Conservation (phyloP, 768 basidiomycete genomes). For the Mycena vitilis region DNA sequence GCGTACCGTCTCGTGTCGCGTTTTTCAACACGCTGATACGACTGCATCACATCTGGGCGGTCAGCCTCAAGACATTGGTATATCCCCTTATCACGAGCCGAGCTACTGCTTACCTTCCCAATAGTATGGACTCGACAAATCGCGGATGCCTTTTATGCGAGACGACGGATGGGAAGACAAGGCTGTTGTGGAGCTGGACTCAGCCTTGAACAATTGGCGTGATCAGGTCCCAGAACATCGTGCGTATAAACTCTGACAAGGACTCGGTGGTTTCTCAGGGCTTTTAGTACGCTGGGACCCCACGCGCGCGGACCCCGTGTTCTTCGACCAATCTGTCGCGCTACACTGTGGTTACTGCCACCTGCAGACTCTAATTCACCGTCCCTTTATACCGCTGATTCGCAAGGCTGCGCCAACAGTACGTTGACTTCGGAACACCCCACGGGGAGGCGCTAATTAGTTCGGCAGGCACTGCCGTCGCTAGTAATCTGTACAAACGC, state of each 20-base stretch:
- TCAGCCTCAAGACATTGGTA: conserved; percentile 68
- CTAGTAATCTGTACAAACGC: conserved; percentile 87
- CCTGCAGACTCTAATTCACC: conserved; percentile 80
- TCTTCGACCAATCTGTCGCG: conserved; percentile 68
- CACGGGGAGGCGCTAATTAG: neutral
- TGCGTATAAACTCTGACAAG: conserved; percentile 52
- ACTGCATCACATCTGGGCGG: conserved; percentile 69
- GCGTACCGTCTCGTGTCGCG: conserved; percentile 62
- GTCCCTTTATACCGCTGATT: conserved; percentile 81
- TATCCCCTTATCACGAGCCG: neutral
- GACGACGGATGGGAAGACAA: conserved; percentile 69
- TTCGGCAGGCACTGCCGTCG: conserved; percentile 1
- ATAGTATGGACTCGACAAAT: conserved; percentile 76
- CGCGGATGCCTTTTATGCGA: conserved; percentile 60
- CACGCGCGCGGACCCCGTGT: conserved; percentile 47
- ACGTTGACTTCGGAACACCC: neutral
- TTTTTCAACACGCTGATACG: conserved; percentile 67
- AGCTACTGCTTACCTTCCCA: too few species aligned
- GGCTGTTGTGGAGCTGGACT: conserved; percentile 79
- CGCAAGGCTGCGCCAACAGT: conserved; percentile 50
- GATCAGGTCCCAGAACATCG: conserved; percentile 49
- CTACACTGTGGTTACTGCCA: conserved; percentile 60
- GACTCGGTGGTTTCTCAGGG: neutral
- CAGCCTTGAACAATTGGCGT: conserved; percentile 78
- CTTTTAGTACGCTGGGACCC: conserved; percentile 59